phyloP scores from a whole-genome alignment of 1,284 basidiomycete genomes.

The Microbotryum intermedium region DNA sequence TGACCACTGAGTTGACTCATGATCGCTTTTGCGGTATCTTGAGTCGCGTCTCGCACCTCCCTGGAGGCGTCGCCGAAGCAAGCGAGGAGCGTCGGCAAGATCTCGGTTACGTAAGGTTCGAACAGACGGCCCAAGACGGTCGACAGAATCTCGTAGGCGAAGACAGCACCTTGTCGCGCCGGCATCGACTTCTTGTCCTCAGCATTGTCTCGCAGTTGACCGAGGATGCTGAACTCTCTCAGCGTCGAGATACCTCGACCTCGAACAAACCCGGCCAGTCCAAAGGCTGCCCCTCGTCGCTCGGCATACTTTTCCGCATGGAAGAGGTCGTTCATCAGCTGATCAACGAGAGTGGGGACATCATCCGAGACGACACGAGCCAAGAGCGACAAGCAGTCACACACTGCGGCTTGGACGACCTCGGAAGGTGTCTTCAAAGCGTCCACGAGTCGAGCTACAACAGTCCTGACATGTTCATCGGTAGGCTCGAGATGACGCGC shows the following conservation, averaged over 20 bases:
- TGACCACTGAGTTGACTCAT: conserved; percentile 90
- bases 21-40: conserved; percentile 86
- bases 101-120: conserved; percentile 83
- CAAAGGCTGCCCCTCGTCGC: conserved; percentile 91
- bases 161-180: conserved; percentile 85
- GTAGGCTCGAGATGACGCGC: conserved; percentile 75
- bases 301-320: conserved; percentile 77
- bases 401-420: conserved; percentile 91
- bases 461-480: conserved; percentile 67
- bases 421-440: conserved; percentile 92
- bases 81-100: conserved; percentile 75
- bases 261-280: conserved; percentile 83
- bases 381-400: conserved; percentile 78
- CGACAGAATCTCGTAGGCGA: conserved; percentile 88
- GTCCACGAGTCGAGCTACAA: conserved; percentile 82
- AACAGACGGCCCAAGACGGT: conserved; percentile 78
- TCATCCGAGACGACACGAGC: conserved; percentile 57
- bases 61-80: conserved; percentile 82
- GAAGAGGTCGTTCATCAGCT: conserved; percentile 66
- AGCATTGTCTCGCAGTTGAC: conserved; percentile 62
- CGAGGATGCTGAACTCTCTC: conserved; percentile 73
- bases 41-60: conserved; percentile 90
- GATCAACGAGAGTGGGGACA: conserved; percentile 59
- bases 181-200: conserved; percentile 87
- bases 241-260: conserved; percentile 79